These are phyloP conservation scores for Cercospora sesami DNA, from an alignment of 2,329 filamentous ascomycete genomes.

Conservation along the genomic window DNA sequence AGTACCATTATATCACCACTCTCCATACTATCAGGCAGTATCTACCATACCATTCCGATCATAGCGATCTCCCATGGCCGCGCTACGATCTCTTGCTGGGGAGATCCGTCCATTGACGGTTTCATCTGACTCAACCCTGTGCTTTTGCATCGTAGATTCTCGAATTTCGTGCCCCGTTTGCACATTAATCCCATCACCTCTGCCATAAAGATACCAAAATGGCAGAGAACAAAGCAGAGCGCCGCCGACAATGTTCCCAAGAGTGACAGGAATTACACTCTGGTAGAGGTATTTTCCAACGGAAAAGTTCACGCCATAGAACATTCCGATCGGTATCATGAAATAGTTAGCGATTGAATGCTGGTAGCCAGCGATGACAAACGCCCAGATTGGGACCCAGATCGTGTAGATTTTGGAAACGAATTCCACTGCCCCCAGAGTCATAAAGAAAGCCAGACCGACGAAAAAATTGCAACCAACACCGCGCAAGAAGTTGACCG, in stretches of 20 bases:
- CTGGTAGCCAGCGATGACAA: slow-evolving; percentile 44
- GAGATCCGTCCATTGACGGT: not conserved
- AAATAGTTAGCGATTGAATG: slow-evolving; percentile 41
- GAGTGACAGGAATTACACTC: not conserved
- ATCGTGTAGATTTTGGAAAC: slow-evolving; percentile 33
- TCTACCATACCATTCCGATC: not conserved
- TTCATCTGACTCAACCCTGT: not conserved
- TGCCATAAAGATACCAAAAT: not conserved
- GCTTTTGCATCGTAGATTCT: not conserved
- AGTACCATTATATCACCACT: not conserved
- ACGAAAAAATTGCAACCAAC: slow-evolving; percentile 35
- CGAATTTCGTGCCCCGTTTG: not conserved
- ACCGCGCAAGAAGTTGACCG: slow-evolving; percentile 28
- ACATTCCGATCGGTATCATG: slow-evolving; percentile 42
- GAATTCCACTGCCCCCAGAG: slow-evolving; percentile 24
- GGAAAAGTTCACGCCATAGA: not conserved
- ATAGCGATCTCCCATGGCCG: not conserved
- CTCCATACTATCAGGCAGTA: not conserved
- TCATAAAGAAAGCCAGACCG: slow-evolving; percentile 30
- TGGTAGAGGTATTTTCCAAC: not conserved
- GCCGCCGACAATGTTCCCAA: not conserved
- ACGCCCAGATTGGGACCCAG: slow-evolving; percentile 32
- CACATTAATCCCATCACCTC: not conserved
- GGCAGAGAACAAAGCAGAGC: not conserved
- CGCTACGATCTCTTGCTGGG: not conserved